Evolutionary conservation across 2,329 filamentous ascomycete genomes (phyloP), one percentile per base, ranked within the genome.

Genomic region (Sphaceloma murrayae): DNA sequence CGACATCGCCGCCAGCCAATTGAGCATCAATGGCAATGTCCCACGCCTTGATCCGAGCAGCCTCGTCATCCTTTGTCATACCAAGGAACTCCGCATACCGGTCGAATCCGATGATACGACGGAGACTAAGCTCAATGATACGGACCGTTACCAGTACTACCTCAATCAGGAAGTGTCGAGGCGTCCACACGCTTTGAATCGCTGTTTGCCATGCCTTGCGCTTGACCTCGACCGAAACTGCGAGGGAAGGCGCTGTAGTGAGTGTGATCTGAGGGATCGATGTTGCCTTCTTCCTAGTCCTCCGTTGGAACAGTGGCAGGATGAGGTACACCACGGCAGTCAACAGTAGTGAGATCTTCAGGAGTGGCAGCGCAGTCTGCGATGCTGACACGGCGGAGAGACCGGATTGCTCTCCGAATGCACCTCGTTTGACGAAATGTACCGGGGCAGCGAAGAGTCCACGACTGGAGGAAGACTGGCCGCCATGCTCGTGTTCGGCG

Each of bases 191-290:
- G 3, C 83, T 89, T 63, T 94, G 88, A 48, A 94, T 81, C 5
- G 88, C 85, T 2, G 88, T 95, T 46, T 93, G 78, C 88, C 89
- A 95, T 22, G 88, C 88, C 60, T 87, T 84, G 48, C 82, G 79
- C 40, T 87, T 81, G 34, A 94, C 82, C 53, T 91, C 78, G 46
- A 93, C 86, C 0, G 88, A 82, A 0, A 86, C 88, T 2, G 84
- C 78, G 46, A 86, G 69, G 2, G 84, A 86, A 2, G 83, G 82
- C 4, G 77, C 80, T 13, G 65, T 62, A 7, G 64, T 57, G 16
- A 72, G 55, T 13, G 58, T 56, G 19, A 67, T 54, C 3, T 60
- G 54, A 10, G 53, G 38, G 2, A 57, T 66, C 48, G 49, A 46
- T 7, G 52, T 68, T 57, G 49, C 57, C 58, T 63, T 69, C 56